Base-by-base conservation (phyloP, 2,329 filamentous ascomycete genomes). In the Sclerotinia sclerotiorum region DNA sequence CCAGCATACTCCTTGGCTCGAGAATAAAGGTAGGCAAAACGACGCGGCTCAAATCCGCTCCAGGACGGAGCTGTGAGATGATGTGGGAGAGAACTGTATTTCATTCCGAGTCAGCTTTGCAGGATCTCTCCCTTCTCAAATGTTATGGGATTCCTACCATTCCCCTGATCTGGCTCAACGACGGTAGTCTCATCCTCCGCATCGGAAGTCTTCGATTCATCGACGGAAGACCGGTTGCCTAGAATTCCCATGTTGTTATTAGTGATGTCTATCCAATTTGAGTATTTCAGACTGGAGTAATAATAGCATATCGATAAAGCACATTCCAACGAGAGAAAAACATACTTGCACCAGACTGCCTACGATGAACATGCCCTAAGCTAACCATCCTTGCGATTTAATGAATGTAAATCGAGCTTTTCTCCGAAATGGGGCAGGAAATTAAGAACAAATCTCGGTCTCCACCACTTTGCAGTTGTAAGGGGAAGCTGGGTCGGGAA, bases 1-100 rank as follows among this genome's bases (percentile, higher is more conserved):
- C 95, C 75, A 99, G 83, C 95, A 99, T 99, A 75, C 94, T 97
- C 77, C 94, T 89, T 32, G 95, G 95, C 80, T 99, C 95, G 74
- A 99, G 88, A 76, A 99, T 99, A 79, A 99, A 99, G 60, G 95
- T 99, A 52, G 95, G 95, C 68, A 99, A 84, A 48, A 95, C 94
- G 71, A 99, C 94, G 75, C 94, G 88, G 80, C 93, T 97, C 74
- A 99, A 84, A 79, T 99, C 95, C 76, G 95, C 95, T 73, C 95
- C 95, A 17, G 95, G 95, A 71, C 95, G 91, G 71, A 99, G 85
- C 82, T 99, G 95, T 65, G 94, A 97, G 78, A 99, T 98, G 81
- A 99, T 97, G 81, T 98, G 94, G 69, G 89, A 92, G 74, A 99
- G 90, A 77, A 99, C 95, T 97, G 44, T 67, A 27, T 42, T 56